phyloP scores from a whole-genome alignment of 1,284 basidiomycete genomes.

The Fomitopsis betulina region DNA sequence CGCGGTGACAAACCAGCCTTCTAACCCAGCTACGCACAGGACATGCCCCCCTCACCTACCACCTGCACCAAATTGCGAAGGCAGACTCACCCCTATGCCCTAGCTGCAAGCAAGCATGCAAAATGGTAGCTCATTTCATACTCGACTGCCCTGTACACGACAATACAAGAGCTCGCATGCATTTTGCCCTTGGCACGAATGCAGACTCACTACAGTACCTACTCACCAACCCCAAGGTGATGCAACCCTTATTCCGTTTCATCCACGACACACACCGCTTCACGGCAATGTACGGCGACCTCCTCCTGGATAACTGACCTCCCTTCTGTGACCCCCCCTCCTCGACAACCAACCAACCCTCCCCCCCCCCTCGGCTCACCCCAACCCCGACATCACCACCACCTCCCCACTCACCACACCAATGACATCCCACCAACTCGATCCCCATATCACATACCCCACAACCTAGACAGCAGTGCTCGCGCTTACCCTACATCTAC shows the following conservation, averaged over 20 bases:
- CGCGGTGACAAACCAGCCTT: slow-evolving; percentile 12
- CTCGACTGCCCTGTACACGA: not conserved
- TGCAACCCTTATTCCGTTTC: not conserved
- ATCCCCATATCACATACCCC: too few relatives aligned
- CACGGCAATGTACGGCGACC: not conserved
- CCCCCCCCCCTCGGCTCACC: too few relatives aligned
- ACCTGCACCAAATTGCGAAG: not conserved
- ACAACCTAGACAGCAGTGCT: too few relatives aligned
- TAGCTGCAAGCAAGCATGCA: not conserved
- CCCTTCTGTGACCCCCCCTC: too few relatives aligned
- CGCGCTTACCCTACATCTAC: too few relatives aligned
- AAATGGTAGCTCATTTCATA: not conserved
- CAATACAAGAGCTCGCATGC: not conserved
- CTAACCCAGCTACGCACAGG: slow-evolving; percentile 27
- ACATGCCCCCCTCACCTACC: slow-evolving; percentile 20
- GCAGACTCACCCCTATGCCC: not conserved
- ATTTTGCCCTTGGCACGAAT: not conserved
- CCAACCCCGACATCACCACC: too few relatives aligned
- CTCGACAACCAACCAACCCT: too few relatives aligned
- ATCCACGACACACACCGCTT: not conserved
- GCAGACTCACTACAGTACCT: not conserved
- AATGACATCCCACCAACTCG: too few relatives aligned
- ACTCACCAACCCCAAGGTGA: not conserved
- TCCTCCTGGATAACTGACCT: not conserved
- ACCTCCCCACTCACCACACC: too few relatives aligned